Evolutionary conservation across 1,284 basidiomycete genomes (phyloP).

Genomic region (Flammula alnicola): DNA sequence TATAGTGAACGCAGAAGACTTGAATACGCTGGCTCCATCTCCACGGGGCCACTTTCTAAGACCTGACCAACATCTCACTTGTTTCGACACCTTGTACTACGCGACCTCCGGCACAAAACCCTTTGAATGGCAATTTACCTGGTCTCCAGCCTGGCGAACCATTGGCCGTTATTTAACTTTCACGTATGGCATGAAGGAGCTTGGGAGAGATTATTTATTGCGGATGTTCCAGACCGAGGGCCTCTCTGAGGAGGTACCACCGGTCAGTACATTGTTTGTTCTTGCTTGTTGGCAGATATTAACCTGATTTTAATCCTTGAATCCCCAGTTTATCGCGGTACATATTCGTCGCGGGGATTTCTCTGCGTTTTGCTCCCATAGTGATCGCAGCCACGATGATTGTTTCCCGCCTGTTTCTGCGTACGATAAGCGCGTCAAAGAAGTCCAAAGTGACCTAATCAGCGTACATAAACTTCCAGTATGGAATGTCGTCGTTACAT

Average conservation of each 20-base stretch:
- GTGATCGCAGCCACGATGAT: conserved; percentile 31
- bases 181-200: conserved; percentile 30
- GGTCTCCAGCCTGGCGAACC: conserved; percentile 47
- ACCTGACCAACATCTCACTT: conserved; percentile 43
- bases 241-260: conserved; percentile 31
- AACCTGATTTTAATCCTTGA: conserved; percentile 2
- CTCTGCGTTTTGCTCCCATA: conserved; percentile 32
- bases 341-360: conserved; percentile 53
- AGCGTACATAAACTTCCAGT: conserved; percentile 29
- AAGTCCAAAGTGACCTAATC: conserved; percentile 40
- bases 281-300: no score
- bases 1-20: neutral
- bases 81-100: conserved; percentile 47
- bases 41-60: conserved; percentile 21
- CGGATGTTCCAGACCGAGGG: conserved; percentile 17
- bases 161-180: conserved; percentile 47
- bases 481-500: conserved; percentile 34
- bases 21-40: neutral
- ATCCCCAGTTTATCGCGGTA: conserved; percentile 44
- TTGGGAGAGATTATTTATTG: conserved; percentile 31
- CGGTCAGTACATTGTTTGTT: conserved; percentile 21
- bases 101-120: conserved; percentile 29
- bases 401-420: conserved; percentile 46
- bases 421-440: conserved; percentile 41
- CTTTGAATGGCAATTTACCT: conserved; percentile 35